Conservation (phyloP, 192 early-diverging fungal genomes). For the Podila minutissima region DNA sequence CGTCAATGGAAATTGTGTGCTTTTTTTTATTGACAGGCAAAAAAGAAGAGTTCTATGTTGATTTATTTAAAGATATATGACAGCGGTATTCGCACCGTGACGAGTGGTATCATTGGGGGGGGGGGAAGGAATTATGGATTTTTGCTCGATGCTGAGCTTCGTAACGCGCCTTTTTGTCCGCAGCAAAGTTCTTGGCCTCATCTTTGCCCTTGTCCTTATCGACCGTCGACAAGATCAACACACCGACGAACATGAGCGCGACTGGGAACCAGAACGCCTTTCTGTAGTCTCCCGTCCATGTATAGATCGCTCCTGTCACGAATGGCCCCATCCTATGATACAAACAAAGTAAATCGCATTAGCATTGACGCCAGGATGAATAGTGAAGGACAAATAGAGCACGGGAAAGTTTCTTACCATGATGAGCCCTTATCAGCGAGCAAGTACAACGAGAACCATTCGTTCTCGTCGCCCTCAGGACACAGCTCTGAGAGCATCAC, state of each 20-base stretch:
- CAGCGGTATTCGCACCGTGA: too few relatives aligned
- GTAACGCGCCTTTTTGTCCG: slow-evolving; percentile 11
- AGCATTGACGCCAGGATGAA: background rate
- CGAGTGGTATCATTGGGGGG: slow-evolving; percentile 15
- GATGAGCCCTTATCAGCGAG: slow-evolving; percentile 70
- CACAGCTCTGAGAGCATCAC: slow-evolving; percentile 67
- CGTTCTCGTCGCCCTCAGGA: slow-evolving; percentile 69
- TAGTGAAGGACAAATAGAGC: background rate
- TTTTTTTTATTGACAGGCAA: too few relatives aligned
- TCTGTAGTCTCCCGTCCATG: slow-evolving; percentile 53
- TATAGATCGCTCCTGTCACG: slow-evolving; percentile 44
- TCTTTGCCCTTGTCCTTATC: slow-evolving; percentile 62
- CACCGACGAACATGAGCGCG: slow-evolving; percentile 52
- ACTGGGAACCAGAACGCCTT: slow-evolving; percentile 60
- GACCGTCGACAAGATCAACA: slow-evolving; percentile 46
- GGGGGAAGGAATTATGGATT: slow-evolving; percentile 26
- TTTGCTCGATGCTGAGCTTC: background rate
- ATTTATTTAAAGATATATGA: too few relatives aligned
- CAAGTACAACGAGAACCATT: slow-evolving; percentile 73
- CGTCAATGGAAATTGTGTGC: too few relatives aligned
- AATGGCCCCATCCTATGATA: slow-evolving; percentile 57
- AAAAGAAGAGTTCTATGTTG: too few relatives aligned
- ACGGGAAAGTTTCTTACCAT: slow-evolving; percentile 30
- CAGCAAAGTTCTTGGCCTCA: slow-evolving; percentile 46
- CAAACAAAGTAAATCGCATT: background rate